Percentiles rank a stretch among this genome's conserved stretches.
Evolutionary conservation across 106 monocot genomes (phyloP).

Genomic region (Dioscorea zingiberensis): DNA sequence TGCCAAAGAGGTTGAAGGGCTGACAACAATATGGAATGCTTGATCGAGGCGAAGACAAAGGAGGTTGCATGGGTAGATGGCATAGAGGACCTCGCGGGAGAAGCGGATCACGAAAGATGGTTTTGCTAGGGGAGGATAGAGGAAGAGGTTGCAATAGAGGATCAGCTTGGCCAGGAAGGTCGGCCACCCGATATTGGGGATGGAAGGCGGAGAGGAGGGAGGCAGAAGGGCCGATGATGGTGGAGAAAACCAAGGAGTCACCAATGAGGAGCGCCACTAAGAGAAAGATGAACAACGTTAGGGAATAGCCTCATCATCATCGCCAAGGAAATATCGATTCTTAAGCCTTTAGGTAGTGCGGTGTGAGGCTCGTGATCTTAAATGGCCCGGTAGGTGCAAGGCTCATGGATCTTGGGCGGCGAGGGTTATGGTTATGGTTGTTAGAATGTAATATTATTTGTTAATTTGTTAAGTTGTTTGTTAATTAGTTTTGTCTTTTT

Average conservation of each 20-base stretch:
- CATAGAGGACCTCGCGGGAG: conserved; percentile 45
- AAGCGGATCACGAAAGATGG: conserved; percentile 48
- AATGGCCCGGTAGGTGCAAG: too few species aligned
- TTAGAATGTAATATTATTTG: too few species aligned
- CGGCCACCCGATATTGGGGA: conserved; percentile 8
- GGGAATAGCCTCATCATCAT: neutral
- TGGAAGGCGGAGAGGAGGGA: conserved; percentile 1
- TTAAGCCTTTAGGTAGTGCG: too few species aligned
- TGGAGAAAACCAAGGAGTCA: conserved; percentile 9
- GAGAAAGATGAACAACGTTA: conserved; percentile 3
- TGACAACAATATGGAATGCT: conserved; percentile 73
- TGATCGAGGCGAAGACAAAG: conserved; percentile 80
- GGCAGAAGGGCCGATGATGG: neutral
- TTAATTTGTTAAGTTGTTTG: too few species aligned
- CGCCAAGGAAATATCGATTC: too few species aligned
- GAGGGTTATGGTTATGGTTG: too few species aligned
- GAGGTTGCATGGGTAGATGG: conserved; percentile 65
- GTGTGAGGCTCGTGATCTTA: too few species aligned
- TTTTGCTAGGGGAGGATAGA: too few species aligned
- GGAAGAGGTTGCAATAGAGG: conserved; percentile 58
- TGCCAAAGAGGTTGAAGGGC: conserved; percentile 67
- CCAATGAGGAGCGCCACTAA: conserved; percentile 12
- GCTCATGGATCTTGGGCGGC: too few species aligned
- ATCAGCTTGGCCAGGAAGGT: conserved; percentile 25
- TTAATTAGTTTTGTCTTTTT: too few species aligned